Percentiles rank a stretch among this genome's conserved stretches.
These are phyloP conservation scores for Pseudofabraea citricarpa DNA, from an alignment of 2,329 filamentous ascomycete genomes.

Conservation along the genomic window DNA sequence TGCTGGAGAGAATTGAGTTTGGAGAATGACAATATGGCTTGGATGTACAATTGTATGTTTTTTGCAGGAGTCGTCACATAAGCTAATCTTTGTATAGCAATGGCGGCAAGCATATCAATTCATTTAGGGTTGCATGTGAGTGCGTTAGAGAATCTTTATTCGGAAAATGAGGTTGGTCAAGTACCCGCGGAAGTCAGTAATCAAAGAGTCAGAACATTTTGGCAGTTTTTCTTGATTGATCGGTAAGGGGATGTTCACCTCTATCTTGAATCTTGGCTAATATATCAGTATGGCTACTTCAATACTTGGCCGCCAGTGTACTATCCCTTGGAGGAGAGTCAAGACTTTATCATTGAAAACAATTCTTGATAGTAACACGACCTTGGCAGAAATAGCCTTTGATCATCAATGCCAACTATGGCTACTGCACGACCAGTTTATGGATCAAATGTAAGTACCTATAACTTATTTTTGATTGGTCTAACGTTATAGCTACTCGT, in stretches of 20 bases:
- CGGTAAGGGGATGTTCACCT: neutral
- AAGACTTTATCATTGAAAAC: neutral
- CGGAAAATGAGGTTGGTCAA: neutral
- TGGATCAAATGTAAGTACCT: conserved; percentile 9
- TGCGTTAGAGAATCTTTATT: neutral
- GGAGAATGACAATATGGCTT: neutral
- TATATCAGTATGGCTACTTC: conserved; percentile 3
- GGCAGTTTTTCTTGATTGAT: conserved; percentile 4
- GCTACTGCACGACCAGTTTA: conserved; percentile 6
- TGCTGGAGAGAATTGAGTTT: conserved; percentile 1
- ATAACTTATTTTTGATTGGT: no score
- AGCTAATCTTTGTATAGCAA: neutral
- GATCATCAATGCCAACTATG: conserved; percentile 7
- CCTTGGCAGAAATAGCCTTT: conserved; percentile 5
- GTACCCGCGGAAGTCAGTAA: neutral
- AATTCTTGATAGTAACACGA: neutral
- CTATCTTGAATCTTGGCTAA: neutral
- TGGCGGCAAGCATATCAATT: neutral
- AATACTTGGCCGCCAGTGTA: conserved; percentile 5
- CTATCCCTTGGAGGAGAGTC: conserved; percentile 1
- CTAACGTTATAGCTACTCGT: neutral
- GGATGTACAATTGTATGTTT: conserved; percentile 1
- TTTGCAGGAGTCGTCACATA: neutral
- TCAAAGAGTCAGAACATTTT: conserved; percentile 1
- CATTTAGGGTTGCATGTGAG: neutral